Percentiles rank a stretch among this genome's conserved stretches.
These are phyloP conservation scores for Populus hybrid DNA, from an alignment of 441 rosid species.

Conservation along the genomic window DNA sequence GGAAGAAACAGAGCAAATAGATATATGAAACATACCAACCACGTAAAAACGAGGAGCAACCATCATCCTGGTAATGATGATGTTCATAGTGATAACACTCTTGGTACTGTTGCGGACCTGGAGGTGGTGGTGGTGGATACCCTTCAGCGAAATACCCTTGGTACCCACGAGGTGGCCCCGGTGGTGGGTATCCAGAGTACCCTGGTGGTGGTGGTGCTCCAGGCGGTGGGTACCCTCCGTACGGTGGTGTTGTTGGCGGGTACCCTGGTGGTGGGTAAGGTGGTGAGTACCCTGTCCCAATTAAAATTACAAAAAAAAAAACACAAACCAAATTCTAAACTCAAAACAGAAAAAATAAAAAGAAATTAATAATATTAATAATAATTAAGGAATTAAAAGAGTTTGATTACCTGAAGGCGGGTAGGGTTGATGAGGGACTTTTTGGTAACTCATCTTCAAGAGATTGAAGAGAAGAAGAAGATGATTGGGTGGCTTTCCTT, in stretches of 20 bases:
- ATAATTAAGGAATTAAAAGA: background rate
- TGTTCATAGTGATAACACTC: slow-evolving; percentile 48
- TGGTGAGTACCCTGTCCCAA: background rate
- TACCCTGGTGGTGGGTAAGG: slow-evolving; percentile 46
- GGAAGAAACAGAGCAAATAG: background rate
- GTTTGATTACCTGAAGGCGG: slow-evolving; percentile 59
- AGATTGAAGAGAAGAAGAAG: background rate
- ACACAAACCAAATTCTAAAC: background rate
- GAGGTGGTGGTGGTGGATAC: slow-evolving; percentile 56
- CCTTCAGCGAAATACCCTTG: slow-evolving; percentile 79
- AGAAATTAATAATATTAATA: background rate
- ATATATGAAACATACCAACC: slow-evolving; percentile 54
- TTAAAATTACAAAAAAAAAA: background rate
- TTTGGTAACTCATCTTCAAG: slow-evolving; percentile 57
- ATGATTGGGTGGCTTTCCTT: background rate
- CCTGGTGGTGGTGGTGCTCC: slow-evolving; percentile 51
- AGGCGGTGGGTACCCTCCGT: slow-evolving; percentile 56
- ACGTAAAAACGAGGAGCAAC: slow-evolving; percentile 56
- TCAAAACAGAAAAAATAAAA: background rate
- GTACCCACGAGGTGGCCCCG: slow-evolving; percentile 68
- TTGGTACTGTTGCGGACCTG: slow-evolving; percentile 39
- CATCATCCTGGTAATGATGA: slow-evolving; percentile 52
- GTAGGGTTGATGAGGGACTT: slow-evolving; percentile 50
- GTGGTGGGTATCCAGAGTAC: slow-evolving; percentile 51
- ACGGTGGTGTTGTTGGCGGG: slow-evolving; percentile 41